A percentile compares a stretch with the other conserved stretches of the same genome.
phyloP scores from a whole-genome alignment of 2,329 filamentous ascomycete genomes.

The Falciphora oryzae region DNA sequence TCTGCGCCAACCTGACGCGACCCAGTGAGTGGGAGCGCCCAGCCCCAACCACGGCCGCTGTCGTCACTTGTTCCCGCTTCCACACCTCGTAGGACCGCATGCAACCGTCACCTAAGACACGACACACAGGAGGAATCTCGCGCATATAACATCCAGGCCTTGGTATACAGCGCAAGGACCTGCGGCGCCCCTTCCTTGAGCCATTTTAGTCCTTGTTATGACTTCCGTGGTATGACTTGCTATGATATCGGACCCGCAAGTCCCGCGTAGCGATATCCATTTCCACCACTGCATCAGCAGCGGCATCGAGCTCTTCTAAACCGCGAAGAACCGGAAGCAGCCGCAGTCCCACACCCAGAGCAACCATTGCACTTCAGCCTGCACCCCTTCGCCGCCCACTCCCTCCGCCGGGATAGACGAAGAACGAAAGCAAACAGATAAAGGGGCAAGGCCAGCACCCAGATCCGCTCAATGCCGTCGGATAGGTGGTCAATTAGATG shows the following conservation, averaged over 20 bases:
- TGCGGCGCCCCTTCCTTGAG: not conserved
- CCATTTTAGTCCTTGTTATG: not conserved
- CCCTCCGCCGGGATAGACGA: not conserved
- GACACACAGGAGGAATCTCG: not conserved
- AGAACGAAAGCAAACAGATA: not conserved
- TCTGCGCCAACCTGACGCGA: not conserved
- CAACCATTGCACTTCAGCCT: not conserved
- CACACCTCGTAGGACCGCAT: not conserved
- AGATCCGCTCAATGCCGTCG: not conserved
- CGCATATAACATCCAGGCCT: not conserved
- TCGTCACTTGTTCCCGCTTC: not conserved
- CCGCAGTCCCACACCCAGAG: not conserved
- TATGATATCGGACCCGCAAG: not conserved
- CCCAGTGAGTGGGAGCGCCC: not conserved
- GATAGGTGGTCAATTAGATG: constrained; percentile 3
- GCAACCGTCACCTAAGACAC: not conserved
- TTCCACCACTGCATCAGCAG: not conserved
- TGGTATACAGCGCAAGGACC: not conserved
- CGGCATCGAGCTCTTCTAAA: not conserved
- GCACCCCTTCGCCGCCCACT: not conserved
- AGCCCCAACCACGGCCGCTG: not conserved
- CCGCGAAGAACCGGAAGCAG: constrained; percentile 1
- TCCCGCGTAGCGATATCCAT: not conserved
- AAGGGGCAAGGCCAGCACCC: not conserved
- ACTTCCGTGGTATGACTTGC: not conserved